Percentiles rank a stretch among this genome's conserved stretches.
Evolutionary conservation across 345 rosid genomes (phyloP).

Genomic region (Erucastrum elatum): DNA sequence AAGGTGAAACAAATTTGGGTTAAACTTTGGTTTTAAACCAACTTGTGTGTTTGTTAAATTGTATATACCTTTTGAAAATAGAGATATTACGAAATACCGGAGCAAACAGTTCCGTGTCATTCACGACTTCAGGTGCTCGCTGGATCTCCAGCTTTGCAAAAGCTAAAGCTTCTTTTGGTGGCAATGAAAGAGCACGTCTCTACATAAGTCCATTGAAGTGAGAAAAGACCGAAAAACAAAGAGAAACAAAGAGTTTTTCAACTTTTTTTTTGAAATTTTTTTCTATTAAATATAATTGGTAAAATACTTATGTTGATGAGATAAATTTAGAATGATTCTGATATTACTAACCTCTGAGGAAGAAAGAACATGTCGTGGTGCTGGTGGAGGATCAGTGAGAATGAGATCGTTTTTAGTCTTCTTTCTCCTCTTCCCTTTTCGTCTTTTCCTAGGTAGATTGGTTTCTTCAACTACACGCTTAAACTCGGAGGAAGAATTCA

Average conservation of each 20-base stretch:
- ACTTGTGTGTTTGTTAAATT: not conserved
- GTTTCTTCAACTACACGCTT: constrained; percentile 14
- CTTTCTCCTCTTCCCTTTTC: constrained; percentile 40
- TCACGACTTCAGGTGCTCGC: constrained; percentile 43
- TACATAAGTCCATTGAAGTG: constrained; percentile 24
- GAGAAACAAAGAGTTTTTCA: not conserved
- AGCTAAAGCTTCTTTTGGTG: constrained; percentile 58
- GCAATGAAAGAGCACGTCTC: constrained; percentile 60
- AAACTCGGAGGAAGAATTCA: constrained; percentile 40
- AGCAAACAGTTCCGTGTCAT: constrained; percentile 56
- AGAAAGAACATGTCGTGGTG: constrained; percentile 45
- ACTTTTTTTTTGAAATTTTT: not conserved
- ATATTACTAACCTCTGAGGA: constrained; percentile 46
- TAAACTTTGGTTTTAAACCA: not conserved
- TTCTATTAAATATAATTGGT: not conserved
- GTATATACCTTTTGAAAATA: constrained; percentile 59
- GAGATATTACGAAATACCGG: constrained; percentile 68
- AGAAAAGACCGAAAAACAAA: not conserved
- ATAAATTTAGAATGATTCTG: not conserved
- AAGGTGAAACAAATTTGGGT: not conserved
- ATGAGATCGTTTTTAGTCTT: constrained; percentile 32
- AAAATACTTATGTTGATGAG: not conserved
- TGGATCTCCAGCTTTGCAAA: constrained; percentile 73
- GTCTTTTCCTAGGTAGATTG: not conserved
- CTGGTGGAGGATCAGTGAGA: constrained; percentile 36